phyloP scores from a whole-genome alignment of 2,329 filamentous ascomycete genomes.

The Fusarium zealandicum region DNA sequence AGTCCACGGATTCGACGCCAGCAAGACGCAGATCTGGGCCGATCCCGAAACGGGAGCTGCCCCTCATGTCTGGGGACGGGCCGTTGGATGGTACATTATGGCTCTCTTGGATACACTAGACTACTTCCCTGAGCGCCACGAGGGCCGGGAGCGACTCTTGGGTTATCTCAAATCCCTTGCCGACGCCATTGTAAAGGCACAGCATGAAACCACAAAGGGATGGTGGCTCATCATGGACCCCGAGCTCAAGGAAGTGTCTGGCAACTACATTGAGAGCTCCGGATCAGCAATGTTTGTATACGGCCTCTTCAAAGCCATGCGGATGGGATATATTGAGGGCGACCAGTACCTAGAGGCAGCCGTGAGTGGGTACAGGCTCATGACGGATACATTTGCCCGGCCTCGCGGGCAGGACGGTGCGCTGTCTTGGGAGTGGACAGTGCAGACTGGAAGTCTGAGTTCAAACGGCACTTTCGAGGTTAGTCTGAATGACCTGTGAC shows the following conservation, averaged over 20 bases:
- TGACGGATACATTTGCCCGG: slow-evolving; percentile 50
- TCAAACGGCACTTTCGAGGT: slow-evolving; percentile 27
- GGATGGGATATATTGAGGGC: slow-evolving; percentile 16
- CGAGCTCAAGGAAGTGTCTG: slow-evolving; percentile 4
- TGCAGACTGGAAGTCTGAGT: slow-evolving; percentile 21
- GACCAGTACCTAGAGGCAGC: slow-evolving; percentile 14
- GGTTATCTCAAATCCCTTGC: slow-evolving; percentile 17
- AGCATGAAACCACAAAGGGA: slow-evolving; percentile 23
- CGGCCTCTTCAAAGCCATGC: slow-evolving; percentile 16
- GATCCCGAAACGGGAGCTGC: slow-evolving; percentile 27
- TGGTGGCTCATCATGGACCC: slow-evolving; percentile 27
- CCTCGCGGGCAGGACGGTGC: slow-evolving; percentile 53
- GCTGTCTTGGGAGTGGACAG: slow-evolving; percentile 40
- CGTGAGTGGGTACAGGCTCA: slow-evolving; percentile 21
- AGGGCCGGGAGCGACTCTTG: slow-evolving; percentile 17
- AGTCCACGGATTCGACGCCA: slow-evolving; percentile 25
- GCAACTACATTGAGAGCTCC: slow-evolving; percentile 26
- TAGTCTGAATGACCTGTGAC: background rate
- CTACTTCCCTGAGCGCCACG: slow-evolving; percentile 24
- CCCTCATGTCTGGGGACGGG: slow-evolving; percentile 31
- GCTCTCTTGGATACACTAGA: slow-evolving; percentile 29
- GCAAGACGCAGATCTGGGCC: slow-evolving; percentile 31
- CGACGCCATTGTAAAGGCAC: slow-evolving; percentile 23
- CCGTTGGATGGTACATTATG: slow-evolving; percentile 35
- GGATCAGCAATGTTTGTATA: slow-evolving; percentile 26